Conservation (phyloP, 163 green algal genomes). For the Scenedesmus sp. region DNA sequence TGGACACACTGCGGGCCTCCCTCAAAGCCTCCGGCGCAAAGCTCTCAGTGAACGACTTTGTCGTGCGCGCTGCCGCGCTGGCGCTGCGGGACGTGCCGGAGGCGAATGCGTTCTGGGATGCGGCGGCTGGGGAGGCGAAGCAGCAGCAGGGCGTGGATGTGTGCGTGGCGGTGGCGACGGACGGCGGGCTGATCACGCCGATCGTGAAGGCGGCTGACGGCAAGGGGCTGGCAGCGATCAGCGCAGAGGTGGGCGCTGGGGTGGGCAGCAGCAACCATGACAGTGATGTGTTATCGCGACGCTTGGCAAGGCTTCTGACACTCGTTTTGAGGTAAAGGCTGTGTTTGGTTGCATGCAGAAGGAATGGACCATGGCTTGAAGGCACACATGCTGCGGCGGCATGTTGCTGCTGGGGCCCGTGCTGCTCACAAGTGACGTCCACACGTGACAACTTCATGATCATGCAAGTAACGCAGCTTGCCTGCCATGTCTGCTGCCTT, state of each 20-base stretch:
- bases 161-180: conserved; percentile 90
- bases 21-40: conserved; percentile 72
- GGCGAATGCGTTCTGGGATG: conserved; percentile 85
- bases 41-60: conserved; percentile 77
- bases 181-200: conserved; percentile 94
- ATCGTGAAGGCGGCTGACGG: conserved; percentile 88
- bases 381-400: too few relatives aligned
- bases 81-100: conserved; percentile 77
- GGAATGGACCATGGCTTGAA: too few relatives aligned
- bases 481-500: too few relatives aligned
- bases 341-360: too few relatives aligned
- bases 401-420: too few relatives aligned
- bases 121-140: conserved; percentile 42
- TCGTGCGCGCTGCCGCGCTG: conserved; percentile 77
- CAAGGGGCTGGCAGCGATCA: conserved; percentile 75
- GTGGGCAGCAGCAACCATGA: too few relatives aligned
- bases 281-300: too few relatives aligned
- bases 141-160: conserved; percentile 78
- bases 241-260: background rate
- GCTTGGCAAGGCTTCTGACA: too few relatives aligned
- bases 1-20: conserved; percentile 66
- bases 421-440: too few relatives aligned
- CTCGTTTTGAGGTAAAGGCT: too few relatives aligned
- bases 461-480: too few relatives aligned
- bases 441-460: too few relatives aligned